Base-by-base conservation (phyloP, 2,329 filamentous ascomycete species). In the Madurella fahalii region DNA sequence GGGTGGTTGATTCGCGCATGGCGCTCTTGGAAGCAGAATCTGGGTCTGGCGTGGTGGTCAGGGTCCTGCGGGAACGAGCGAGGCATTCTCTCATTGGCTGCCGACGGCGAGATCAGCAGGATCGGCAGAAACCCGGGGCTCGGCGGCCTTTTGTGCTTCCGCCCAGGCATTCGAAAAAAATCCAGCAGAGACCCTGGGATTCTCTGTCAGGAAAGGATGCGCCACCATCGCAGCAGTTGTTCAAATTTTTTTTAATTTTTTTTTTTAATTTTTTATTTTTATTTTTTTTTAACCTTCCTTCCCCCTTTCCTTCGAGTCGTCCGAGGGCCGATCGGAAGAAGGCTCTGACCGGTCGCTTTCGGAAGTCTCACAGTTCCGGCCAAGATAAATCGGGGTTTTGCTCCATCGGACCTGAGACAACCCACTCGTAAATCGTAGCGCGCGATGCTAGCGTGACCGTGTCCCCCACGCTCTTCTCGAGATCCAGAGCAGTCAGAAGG, bases 81-180 rank as follows among this genome's bases (percentile, higher is more conserved):
- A 32, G 17, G 9, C n/a, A 13, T 30, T 2, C 2, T 15, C n/a
- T 47, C 25, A 56, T 58, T 58, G 53, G 57, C n/a, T 13, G n/a
- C 12, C 18, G 11, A 9, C 13, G 9, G 43, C n/a, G 17, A 53
- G 50, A 57, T 57, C 54, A 56, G 53, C 47, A 40, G 41, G 58
- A 60, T 60, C 58, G 50, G 53, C 58, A 47, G 31, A 42, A 52
- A 40, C 44, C 54, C 47, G 52, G 47, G 46, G 17, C 58, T 58
- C 53, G 55, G 55, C 55, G 43, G 20, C 47, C 31, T 53, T 30
- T 43, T 30, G 34, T 39, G 39, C 40, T 40, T 39, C 34, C 40
- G 32, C 39, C 37, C 42, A 30, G 17, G 45, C 11, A 25, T 43
- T 40, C 18, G 45, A 16, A 37, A 37, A 15, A 12, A 37, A 9